These are phyloP conservation scores for Colletotrichum filicis DNA, from an alignment of 2,329 filamentous ascomycete genomes.

Conservation along the genomic window DNA sequence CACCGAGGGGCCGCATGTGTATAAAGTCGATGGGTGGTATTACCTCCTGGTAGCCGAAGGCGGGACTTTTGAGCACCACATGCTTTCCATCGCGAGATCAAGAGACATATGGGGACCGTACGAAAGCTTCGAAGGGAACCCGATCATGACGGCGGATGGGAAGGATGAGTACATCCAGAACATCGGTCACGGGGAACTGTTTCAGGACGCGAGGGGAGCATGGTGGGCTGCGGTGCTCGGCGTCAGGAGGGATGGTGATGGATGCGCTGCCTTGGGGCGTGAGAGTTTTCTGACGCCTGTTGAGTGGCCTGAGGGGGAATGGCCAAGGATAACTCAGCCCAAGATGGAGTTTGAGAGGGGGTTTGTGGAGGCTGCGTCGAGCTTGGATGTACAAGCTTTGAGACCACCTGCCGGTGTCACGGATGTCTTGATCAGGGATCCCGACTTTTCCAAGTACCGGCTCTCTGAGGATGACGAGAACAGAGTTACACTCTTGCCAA, in stretches of 20 bases:
- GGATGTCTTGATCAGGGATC: neutral
- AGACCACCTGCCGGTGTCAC: neutral
- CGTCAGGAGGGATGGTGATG: conserved; percentile 1
- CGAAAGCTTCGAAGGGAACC: conserved; percentile 40
- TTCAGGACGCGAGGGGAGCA: conserved; percentile 29
- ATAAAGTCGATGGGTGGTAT: conserved; percentile 48
- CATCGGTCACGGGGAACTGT: conserved; percentile 33
- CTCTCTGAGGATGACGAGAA: neutral
- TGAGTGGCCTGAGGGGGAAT: neutral
- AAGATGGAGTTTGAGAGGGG: neutral
- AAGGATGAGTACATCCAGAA: conserved; percentile 34
- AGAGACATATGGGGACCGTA: conserved; percentile 44
- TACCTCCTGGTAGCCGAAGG: conserved; percentile 54
- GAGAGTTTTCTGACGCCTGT: neutral
- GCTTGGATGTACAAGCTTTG: neutral
- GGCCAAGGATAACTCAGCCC: neutral
- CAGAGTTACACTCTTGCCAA: neutral
- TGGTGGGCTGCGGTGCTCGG: conserved; percentile 36
- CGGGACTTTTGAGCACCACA: conserved; percentile 46
- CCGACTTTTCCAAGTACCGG: neutral
- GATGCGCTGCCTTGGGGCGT: neutral
- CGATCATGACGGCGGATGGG: conserved; percentile 41
- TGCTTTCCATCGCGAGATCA: conserved; percentile 42
- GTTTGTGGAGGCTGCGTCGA: neutral
- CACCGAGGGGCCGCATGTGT: conserved; percentile 51